Percentiles rank a stretch among this genome's conserved stretches.
phyloP scores from a whole-genome alignment of 805 yeast genomes.

The Alloascoidea hylecoeti region DNA sequence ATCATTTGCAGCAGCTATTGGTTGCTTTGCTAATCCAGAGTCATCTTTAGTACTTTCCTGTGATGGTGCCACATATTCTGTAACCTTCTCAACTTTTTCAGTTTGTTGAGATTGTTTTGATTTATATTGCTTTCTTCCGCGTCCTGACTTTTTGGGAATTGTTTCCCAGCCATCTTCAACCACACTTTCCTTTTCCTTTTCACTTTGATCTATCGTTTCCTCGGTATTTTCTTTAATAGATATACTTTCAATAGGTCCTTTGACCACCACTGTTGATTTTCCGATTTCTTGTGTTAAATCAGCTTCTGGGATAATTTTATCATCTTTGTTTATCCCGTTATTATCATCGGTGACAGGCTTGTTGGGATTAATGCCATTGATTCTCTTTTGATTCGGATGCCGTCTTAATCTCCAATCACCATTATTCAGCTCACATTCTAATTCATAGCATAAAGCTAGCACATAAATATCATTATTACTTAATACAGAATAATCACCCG shows the following conservation, averaged over 20 bases:
- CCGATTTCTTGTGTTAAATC: too few species aligned
- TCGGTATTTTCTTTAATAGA: too few species aligned
- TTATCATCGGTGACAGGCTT: neutral
- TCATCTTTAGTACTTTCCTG: too few species aligned
- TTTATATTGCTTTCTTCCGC: neutral
- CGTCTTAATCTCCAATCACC: conserved; percentile 63
- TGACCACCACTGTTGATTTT: too few species aligned
- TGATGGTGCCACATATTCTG: conserved; percentile 5
- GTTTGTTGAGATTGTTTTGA: neutral
- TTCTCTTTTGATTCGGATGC: conserved; percentile 47
- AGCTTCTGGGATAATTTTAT: neutral
- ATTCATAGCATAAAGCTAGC: conserved; percentile 80
- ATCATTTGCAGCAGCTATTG: conserved; percentile 4
- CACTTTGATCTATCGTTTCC: too few species aligned
- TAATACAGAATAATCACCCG: conserved; percentile 85
- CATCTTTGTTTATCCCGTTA: neutral
- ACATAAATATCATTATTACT: conserved; percentile 88
- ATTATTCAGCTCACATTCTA: conserved; percentile 55
- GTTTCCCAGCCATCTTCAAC: conserved; percentile 6
- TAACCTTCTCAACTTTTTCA: neutral
- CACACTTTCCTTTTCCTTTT: neutral
- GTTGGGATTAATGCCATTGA: conserved; percentile 3
- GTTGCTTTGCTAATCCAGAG: too few species aligned
- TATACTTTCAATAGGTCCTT: too few species aligned
- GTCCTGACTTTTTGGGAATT: conserved; percentile 3